Evolutionary conservation across 2,329 filamentous ascomycete species (phyloP), one percentile per base, ranked within the genome.

Genomic region (Exophiala sp.): DNA sequence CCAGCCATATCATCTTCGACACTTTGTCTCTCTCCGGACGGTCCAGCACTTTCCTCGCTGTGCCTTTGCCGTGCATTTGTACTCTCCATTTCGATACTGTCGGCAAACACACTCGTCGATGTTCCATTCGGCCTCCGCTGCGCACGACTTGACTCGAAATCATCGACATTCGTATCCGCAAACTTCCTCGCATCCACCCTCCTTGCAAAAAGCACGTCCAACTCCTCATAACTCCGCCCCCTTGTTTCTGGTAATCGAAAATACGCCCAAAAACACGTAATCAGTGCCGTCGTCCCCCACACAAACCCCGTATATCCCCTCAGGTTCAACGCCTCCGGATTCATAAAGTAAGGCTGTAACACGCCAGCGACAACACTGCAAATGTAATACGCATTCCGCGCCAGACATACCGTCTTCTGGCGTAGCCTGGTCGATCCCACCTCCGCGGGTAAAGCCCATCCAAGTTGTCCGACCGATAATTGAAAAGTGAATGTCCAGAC

Each of bases 401-500:
- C 75, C 29, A 82, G 68, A 5, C 78, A 77, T n/a, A 81, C 76
- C 0, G 77, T 78, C 68, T 81, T 80, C 8, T 74, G 70, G 54
- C 78, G 75, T 29, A 82, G 72, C 5, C 78, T 71, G 0, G 76
- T 78, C 0, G 77, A 79, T 0, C 76, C 77, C 3, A 80, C 67
- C 62, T 81, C 79, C 0, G 77, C 75, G 21, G 80, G 68, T 32
- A 81, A 65, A 0, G 74, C 73, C 63, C 79, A 82, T 2, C 74
- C 77, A 7, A 80, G 71, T 1, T 78, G 78, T 0, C 79, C 80
- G n/a, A 81, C 74, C 2, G 75, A 76, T 52, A 75, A 71, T 66
- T 77, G 77, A 64, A 81, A 82, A 5, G 75, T 70, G 49, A 82
- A 78, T 0, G 75, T 79, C 61, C 76, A 80, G 33, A 77, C 64